A percentile compares a stretch with the other conserved stretches of the same genome.
Evolutionary conservation across 2,329 filamentous ascomycete species (phyloP).

Genomic region (Myriangium duriaei): DNA sequence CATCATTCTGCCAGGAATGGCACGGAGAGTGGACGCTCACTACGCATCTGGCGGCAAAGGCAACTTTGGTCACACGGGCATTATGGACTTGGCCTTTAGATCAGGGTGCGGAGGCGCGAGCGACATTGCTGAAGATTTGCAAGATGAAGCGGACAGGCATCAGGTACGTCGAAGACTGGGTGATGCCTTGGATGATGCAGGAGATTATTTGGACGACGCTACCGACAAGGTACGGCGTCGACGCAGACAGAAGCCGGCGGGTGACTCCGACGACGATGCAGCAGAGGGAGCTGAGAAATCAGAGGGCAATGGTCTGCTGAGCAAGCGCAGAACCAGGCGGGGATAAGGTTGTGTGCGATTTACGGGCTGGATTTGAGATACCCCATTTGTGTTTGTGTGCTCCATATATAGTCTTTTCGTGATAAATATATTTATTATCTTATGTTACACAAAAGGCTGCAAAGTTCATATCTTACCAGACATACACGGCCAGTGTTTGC

Average conservation of each 20-base stretch:
- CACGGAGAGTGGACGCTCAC: constrained; percentile 45
- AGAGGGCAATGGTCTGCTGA: constrained; percentile 1
- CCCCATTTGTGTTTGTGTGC: too few relatives aligned
- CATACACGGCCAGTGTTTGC: too few relatives aligned
- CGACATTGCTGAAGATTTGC: constrained; percentile 42
- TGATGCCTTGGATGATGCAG: constrained; percentile 24
- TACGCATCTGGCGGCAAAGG: constrained; percentile 37
- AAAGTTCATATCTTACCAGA: too few relatives aligned
- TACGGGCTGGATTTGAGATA: too few relatives aligned
- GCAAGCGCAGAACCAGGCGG: constrained; percentile 5
- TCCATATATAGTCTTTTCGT: too few relatives aligned
- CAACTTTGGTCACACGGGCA: constrained; percentile 48
- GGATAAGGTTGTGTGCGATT: too few relatives aligned
- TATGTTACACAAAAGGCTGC: too few relatives aligned
- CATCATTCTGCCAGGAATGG: constrained; percentile 47
- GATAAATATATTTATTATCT: too few relatives aligned
- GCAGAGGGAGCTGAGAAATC: background rate
- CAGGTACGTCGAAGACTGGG: constrained; percentile 33
- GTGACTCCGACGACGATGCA: background rate
- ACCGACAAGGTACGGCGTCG: constrained; percentile 5
- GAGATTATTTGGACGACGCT: constrained; percentile 9
- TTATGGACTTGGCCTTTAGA: constrained; percentile 50
- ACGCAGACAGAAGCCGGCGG: background rate
- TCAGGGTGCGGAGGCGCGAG: constrained; percentile 38
- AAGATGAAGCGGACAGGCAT: constrained; percentile 44